Base-by-base conservation (phyloP, 2,329 filamentous ascomycete genomes). In the Colletotrichum zoysiae region DNA sequence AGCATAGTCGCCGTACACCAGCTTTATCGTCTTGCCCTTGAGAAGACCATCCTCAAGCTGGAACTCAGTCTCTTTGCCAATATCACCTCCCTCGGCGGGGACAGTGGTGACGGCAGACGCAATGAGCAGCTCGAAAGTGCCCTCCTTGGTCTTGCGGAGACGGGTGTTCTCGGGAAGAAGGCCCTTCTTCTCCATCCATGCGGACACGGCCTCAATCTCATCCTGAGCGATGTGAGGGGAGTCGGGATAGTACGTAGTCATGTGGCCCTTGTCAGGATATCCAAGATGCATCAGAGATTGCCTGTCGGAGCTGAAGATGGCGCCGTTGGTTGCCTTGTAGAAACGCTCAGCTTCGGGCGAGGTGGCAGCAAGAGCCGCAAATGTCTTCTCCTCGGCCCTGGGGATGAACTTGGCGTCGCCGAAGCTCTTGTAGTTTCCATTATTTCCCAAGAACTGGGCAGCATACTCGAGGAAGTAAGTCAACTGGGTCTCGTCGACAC, bases 341-440 rank as follows among this genome's bases (percentile, higher is more conserved):
- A 90, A 87, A 73, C 86, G 85, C 77, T 88, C 85, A 8, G 92
- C 89, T 65, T 92, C 89, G 2, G 88, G 82, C 0, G 86, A 86
- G 20, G 88, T 86, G 20, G 86, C 85, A 56, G 91, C 91, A 44
- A 95, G 84, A 72, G 91, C 87, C 62, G 89, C 86, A 71, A 95
- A 87, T 6, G 86, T 87, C 70, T 88, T 87, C 75, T 90, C 87
- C 8, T 87, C 85, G 77, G 92, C 89, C 76, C 93, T 87, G 2
- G 93, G 93, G 69, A 96, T 88, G 78, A 96, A 95, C 79, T 96
- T 96, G 77, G 91, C 89, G 81, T 96, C 93, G 55, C 94, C 94
- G 77, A 95, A 95, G 76, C 92, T 92, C 84, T 95, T 95, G 84
- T 95, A 96, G 81, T 96, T 96, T 74, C 94, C 93, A 73, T 87